Base-by-base conservation (phyloP, 257 asterid species). In the Lycium barbarum region DNA sequence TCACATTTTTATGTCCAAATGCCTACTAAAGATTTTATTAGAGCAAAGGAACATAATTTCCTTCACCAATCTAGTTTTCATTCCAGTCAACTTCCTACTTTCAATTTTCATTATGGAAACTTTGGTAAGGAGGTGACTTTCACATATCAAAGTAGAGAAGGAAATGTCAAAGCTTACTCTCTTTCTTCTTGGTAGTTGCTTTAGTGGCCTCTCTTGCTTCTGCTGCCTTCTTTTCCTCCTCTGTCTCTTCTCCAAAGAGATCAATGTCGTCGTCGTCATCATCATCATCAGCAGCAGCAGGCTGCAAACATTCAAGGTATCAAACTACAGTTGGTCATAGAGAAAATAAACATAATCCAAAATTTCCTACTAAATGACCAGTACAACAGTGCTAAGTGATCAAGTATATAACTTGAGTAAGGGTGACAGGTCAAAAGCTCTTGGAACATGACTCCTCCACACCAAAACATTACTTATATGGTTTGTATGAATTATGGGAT, bases 151-250 rank as follows among this genome's bases (percentile, higher is more conserved):
- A 51, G 47, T 49, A 49, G 38, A 35, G 33, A 36, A 11, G 45
- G 71, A 73, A 11, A 57, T 43, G 14, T 11, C 47, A 6, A 61
- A 59, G 90, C 98, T 89, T 84, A 96, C 99, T 96, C 90, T 96
- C 99, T 91, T 96, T 96, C 98, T 96, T 94, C 86, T 96, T 96
- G 45, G 97, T 4, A 18, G 99, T 65, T 79, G 97, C 91, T 88
- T 94, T 96, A 17, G 98, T 81, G 66, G 94, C 95, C 58, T 93
- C 98, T 80, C 99, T 93, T 86, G 89, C 86, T 90, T 96, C 98
- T 15, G 99, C 94, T 84, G 99, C 99, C 90, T 92, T 93, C 93
- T 94, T 94, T 72, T 96, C 99, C 87, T 96, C 99, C 92, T 96
- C 99, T 4, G 99, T 96, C 88, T 93, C 99, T 45, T 96, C 99